phyloP scores from a whole-genome alignment of 805 yeast species.

The Kluyveromyces dobzhanskii region DNA sequence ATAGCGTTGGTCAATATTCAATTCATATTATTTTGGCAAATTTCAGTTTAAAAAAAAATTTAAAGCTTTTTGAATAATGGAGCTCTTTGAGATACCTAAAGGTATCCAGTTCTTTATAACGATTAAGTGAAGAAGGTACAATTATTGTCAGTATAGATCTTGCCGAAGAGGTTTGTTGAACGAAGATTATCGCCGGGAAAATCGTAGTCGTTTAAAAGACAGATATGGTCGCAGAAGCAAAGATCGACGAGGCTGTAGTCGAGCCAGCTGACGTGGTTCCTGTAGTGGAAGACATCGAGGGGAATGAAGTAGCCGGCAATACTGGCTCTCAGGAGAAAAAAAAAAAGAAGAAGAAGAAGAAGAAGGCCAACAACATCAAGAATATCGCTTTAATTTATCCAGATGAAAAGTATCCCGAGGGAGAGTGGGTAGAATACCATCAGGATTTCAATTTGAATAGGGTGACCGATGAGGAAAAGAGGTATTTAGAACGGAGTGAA shows the following conservation, averaged over 20 bases:
- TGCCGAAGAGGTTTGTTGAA: too few relatives aligned
- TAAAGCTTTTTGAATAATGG: too few relatives aligned
- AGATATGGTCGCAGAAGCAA: conserved; percentile 2
- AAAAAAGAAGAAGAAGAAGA: conserved; percentile 55
- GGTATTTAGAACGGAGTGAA: conserved; percentile 55
- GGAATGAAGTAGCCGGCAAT: conserved; percentile 5
- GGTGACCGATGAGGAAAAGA: conserved; percentile 77
- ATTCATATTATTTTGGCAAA: too few relatives aligned
- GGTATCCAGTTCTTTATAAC: too few relatives aligned
- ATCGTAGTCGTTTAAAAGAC: not conserved
- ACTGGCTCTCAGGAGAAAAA: conserved; percentile 28
- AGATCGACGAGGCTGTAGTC: not conserved
- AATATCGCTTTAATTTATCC: conserved; percentile 64
- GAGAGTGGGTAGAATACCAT: conserved; percentile 76
- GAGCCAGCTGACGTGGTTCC: not conserved
- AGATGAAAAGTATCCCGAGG: conserved; percentile 72
- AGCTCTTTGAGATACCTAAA: too few relatives aligned
- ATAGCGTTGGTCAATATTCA: too few relatives aligned
- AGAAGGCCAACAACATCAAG: conserved; percentile 44
- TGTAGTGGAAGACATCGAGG: not conserved
- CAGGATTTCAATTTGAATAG: conserved; percentile 56
- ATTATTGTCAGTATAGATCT: too few relatives aligned
- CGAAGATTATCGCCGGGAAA: too few relatives aligned
- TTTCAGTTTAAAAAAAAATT: too few relatives aligned
- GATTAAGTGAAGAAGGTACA: too few relatives aligned